These are phyloP conservation scores for Cucurbita maxima DNA, from an alignment of 306 rosid genomes.

Conservation along the genomic window DNA sequence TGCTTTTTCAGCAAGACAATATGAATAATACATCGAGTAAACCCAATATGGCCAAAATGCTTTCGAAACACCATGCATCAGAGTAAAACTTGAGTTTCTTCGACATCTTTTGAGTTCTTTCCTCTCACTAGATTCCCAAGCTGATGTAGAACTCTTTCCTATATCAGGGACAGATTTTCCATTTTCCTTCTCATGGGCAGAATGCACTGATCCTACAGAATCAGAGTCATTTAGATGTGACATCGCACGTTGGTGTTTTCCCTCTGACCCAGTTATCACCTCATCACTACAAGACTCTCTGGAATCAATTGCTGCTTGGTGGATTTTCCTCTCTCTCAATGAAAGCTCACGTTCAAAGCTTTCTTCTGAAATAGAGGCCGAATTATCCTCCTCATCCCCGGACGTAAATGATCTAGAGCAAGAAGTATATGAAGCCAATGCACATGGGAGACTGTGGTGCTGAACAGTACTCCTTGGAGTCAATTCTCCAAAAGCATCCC, in stretches of 20 bases:
- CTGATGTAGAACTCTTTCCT: slow-evolving; percentile 35
- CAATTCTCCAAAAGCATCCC: slow-evolving; percentile 49
- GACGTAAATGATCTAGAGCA: slow-evolving; percentile 15
- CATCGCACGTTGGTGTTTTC: slow-evolving; percentile 28
- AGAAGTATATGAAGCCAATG: slow-evolving; percentile 20
- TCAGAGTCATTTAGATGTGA: slow-evolving; percentile 26
- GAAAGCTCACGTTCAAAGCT: slow-evolving; percentile 64
- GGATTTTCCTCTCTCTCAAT: slow-evolving; percentile 39
- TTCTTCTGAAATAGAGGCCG: slow-evolving; percentile 50
- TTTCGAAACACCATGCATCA: slow-evolving; percentile 36
- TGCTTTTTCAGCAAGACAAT: slow-evolving; percentile 69
- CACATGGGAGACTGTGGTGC: slow-evolving; percentile 4
- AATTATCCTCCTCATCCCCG: slow-evolving; percentile 29
- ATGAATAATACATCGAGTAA: slow-evolving; percentile 78
- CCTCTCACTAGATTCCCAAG: slow-evolving; percentile 25
- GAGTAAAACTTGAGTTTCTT: slow-evolving; percentile 17
- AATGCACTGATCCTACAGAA: slow-evolving; percentile 21
- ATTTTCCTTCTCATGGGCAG: slow-evolving; percentile 22
- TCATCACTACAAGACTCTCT: slow-evolving; percentile 30
- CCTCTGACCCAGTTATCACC: slow-evolving; percentile 20
- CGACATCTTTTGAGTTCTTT: slow-evolving; percentile 17
- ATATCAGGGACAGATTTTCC: slow-evolving; percentile 20
- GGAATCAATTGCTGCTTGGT: slow-evolving; percentile 33
- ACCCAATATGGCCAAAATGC: slow-evolving; percentile 85
- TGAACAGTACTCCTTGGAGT: slow-evolving; percentile 19